Conservation (phyloP, 768 basidiomycete species). For the Heimioporus sp. region DNA sequence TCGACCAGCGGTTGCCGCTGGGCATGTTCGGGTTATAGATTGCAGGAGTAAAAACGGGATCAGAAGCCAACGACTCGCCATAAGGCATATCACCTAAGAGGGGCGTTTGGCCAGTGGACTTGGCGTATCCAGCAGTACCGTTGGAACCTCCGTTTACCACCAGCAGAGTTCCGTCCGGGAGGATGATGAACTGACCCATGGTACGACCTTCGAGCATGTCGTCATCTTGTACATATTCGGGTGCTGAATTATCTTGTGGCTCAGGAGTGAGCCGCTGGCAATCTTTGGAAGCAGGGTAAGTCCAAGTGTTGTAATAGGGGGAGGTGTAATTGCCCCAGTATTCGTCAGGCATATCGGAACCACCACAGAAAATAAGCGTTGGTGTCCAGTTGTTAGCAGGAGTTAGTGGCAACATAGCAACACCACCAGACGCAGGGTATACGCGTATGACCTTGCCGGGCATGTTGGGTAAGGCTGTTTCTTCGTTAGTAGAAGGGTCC, state of each 20-base stretch:
- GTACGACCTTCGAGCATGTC: constrained; percentile 72
- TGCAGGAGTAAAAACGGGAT: constrained; percentile 72
- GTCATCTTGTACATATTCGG: constrained; percentile 70
- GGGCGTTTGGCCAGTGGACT: constrained; percentile 45
- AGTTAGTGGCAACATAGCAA: constrained; percentile 88
- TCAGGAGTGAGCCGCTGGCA: constrained; percentile 89
- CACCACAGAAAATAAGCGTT: constrained; percentile 90
- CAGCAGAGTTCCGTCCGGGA: constrained; percentile 74
- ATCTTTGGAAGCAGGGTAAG: constrained; percentile 64
- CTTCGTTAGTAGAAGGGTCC: constrained; percentile 54
- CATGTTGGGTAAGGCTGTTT: constrained; percentile 69
- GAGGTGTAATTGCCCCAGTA: constrained; percentile 77
- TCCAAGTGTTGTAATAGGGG: constrained; percentile 73
- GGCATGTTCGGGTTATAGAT: constrained; percentile 81
- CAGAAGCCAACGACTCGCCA: constrained; percentile 74
- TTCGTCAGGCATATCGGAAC: constrained; percentile 71
- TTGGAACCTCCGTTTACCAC: constrained; percentile 81
- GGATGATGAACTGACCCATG: constrained; percentile 91
- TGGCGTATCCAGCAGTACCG: constrained; percentile 88
- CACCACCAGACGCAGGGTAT: constrained; percentile 90
- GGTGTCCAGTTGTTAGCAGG: constrained; percentile 85
- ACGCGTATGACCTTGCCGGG: constrained; percentile 71
- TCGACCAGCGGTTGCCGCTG: constrained; percentile 73
- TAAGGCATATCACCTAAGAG: constrained; percentile 58
- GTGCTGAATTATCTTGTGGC: constrained; percentile 61